Percentiles rank a stretch among this genome's conserved stretches.
phyloP scores from a whole-genome alignment of 139 green algal genomes.

The Pedinophyceae sp. region DNA sequence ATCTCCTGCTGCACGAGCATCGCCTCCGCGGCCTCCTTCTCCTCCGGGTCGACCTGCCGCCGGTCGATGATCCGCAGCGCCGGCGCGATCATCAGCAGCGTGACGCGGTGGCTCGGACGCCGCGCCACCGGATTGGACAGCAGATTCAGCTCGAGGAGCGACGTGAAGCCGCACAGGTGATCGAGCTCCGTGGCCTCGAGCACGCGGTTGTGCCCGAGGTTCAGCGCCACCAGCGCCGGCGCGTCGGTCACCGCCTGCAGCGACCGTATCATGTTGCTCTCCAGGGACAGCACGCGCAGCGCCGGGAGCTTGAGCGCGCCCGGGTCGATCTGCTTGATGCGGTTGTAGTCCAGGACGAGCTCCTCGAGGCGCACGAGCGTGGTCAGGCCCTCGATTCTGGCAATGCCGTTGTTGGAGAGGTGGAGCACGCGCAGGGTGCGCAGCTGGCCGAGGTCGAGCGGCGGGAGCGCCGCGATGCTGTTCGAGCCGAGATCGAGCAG shows the following conservation, averaged over 20 bases:
- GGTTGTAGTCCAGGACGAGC: constrained; percentile 49
- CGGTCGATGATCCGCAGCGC: neutral
- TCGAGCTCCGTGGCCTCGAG: constrained; percentile 34
- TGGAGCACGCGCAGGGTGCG: constrained; percentile 32
- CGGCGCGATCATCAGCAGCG: neutral
- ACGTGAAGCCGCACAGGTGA: constrained; percentile 17
- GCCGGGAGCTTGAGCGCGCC: constrained; percentile 19
- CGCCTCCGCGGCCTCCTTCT: neutral
- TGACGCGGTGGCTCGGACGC: neutral
- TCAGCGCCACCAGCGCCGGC: constrained; percentile 18
- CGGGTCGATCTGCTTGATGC: constrained; percentile 27
- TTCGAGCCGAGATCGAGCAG: constrained; percentile 34
- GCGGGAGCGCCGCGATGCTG: constrained; percentile 22
- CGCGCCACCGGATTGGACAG: constrained; percentile 35
- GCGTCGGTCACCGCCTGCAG: constrained; percentile 14
- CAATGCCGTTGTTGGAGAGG: constrained; percentile 32
- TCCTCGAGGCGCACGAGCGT: constrained; percentile 26
- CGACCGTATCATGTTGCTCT: constrained; percentile 37
- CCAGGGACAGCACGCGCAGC: constrained; percentile 32
- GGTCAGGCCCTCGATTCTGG: constrained; percentile 37
- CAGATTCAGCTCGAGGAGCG: constrained; percentile 35
- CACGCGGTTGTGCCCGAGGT: constrained; percentile 41
- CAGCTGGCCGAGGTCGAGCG: constrained; percentile 23
- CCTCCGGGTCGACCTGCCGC: neutral
- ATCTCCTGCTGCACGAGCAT: neutral